These are phyloP conservation scores for Solanum etuberosum DNA, from an alignment of 257 asterid species.

Conservation along the genomic window DNA sequence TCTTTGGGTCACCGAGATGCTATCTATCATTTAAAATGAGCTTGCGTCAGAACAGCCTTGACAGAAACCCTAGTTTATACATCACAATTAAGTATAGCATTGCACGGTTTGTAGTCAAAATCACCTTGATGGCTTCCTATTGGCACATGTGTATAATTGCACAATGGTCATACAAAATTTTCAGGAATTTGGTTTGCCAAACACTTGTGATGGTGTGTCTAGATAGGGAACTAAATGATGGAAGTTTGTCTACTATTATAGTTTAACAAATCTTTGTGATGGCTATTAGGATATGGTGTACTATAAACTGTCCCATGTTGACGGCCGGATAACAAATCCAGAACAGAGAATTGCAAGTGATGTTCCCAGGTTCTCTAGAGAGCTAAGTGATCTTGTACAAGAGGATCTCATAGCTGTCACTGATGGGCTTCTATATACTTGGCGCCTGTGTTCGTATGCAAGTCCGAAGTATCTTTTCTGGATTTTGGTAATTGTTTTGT, in stretches of 20 bases:
- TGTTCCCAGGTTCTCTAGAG: constrained; percentile 90
- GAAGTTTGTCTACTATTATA: background rate
- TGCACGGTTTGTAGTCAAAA: background rate
- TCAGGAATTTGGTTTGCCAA: background rate
- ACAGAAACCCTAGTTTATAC: background rate
- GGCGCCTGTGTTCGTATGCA: constrained; percentile 98
- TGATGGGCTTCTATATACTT: constrained; percentile 85
- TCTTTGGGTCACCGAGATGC: background rate
- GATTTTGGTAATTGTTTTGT: constrained; percentile 57
- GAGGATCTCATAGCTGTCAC: constrained; percentile 90
- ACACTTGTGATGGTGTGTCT: background rate
- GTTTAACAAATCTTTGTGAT: background rate
- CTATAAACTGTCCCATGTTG: constrained; percentile 97
- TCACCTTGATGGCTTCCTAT: background rate
- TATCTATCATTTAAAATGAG: background rate
- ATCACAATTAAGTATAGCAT: background rate
- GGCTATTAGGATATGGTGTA: constrained; percentile 80
- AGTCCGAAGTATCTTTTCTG: constrained; percentile 95
- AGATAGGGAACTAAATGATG: background rate
- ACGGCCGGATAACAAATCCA: constrained; percentile 88
- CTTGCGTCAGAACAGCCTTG: background rate
- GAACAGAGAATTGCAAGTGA: constrained; percentile 99
- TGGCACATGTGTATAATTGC: background rate
- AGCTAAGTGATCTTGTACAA: constrained; percentile 96
- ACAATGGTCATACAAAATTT: background rate